phyloP scores from a whole-genome alignment of 2,329 filamentous ascomycete genomes.

The Penicillium sp. region DNA sequence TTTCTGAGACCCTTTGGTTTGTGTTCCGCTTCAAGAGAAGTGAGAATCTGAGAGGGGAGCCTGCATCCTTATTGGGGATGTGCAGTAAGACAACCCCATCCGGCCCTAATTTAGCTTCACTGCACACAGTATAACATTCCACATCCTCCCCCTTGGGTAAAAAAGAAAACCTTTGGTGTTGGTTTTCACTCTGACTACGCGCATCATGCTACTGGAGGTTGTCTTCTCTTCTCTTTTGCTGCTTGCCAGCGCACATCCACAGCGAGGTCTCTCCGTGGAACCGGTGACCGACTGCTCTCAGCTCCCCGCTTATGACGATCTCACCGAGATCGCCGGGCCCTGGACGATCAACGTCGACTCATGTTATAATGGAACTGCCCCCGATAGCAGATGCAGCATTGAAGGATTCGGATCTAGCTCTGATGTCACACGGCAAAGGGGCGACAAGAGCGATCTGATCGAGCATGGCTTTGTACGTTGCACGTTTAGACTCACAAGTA shows the following conservation, averaged over 20 bases:
- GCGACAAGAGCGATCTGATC: slow-evolving; percentile 4
- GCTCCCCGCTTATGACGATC: slow-evolving; percentile 12
- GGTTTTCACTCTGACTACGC: too few species aligned
- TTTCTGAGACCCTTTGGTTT: not conserved
- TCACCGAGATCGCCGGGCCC: slow-evolving; percentile 14
- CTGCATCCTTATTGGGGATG: not conserved
- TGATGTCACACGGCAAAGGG: slow-evolving; percentile 10
- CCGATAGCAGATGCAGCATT: slow-evolving; percentile 1
- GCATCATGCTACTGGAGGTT: too few species aligned
- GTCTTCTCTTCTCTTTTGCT: slow-evolving; percentile 1
- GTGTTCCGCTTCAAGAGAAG: not conserved
- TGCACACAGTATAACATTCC: not conserved
- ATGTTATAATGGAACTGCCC: slow-evolving; percentile 6
- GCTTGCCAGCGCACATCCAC: slow-evolving; percentile 2
- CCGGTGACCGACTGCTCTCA: slow-evolving; percentile 7
- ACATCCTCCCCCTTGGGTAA: not conserved
- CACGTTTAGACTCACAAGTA: too few species aligned
- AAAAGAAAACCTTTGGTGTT: not conserved
- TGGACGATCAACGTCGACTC: slow-evolving; percentile 12
- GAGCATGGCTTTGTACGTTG: slow-evolving; percentile 11
- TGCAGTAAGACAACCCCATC: not conserved
- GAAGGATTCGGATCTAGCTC: slow-evolving; percentile 11
- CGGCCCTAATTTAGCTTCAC: not conserved
- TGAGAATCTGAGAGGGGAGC: too few species aligned
- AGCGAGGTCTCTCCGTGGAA: not conserved